Base-by-base conservation (phyloP, 1,284 basidiomycete genomes). In the Rhodofomes roseus region DNA sequence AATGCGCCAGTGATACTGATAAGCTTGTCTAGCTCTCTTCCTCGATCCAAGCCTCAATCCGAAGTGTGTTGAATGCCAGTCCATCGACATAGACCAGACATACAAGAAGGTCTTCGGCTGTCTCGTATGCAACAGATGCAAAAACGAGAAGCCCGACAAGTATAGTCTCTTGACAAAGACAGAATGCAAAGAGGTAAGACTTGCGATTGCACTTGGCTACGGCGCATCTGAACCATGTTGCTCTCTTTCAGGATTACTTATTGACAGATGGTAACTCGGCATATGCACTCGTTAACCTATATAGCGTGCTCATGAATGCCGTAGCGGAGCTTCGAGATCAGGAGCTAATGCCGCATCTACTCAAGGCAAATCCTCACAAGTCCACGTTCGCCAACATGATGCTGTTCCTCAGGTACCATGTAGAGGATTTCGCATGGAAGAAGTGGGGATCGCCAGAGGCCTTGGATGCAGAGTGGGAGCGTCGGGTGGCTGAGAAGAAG, bases 331-430 rank as follows among this genome's bases (percentile, higher is more conserved):
- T 99, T 36, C 87, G 90, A 57, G 97, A 99, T 71, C 86, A 91
- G 66, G 95, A 98, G 66, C 77, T 92, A 22, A 83, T 99, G 63
- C 96, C 96, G 0, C 97, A 99, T 74, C 80, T 98, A 20, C 81
- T 99, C 55, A 95, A 96, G 71, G 92, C 95, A 3, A 99, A 99
- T 71, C 97, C 97, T 1, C 96, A 99, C 77, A 93, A 94, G 64
- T 93, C 95, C 23, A 97, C 95, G 0, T 99, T 95, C 72, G 92
- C 91, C 53, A 99, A 99, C 78, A 99, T 99, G 97, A 99, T 99
- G 97, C 82, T 99, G 25, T 99, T 95, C 76, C 81, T 98, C 7
- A 87, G 97, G 25, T 89, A 81, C 67, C 96, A 98, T 75, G 95
- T 99, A 2, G 97, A 99, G 73, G 90, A 89, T 27, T 98, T 96